Base-by-base conservation (phyloP, 2,329 filamentous ascomycete species). In the Endothia cerciana region DNA sequence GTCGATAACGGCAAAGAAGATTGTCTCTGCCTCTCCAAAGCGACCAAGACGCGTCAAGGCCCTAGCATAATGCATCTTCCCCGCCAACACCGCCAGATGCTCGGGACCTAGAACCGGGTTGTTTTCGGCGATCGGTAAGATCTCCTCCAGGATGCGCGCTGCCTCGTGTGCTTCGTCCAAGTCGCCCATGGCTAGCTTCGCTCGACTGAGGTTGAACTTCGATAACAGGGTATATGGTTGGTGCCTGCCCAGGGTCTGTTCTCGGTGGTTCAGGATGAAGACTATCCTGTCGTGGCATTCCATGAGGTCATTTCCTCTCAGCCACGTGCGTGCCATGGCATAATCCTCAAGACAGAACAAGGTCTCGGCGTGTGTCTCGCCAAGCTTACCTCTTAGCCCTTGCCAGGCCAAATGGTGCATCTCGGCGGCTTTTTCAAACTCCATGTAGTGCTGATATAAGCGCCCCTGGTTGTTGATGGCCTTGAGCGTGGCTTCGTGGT, bases 171-270 rank as follows among this genome's bases (percentile, higher is more conserved):
- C 36, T 13, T 58, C 56, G 1, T 67, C 64, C 19, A 60, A 45
- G 25, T 58, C 56, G 1, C 69, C 64, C 19, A 60, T 53, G 25
- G 59, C 64, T 13, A 62, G 63, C 51, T 62, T 55, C 7, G 67
- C 38, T 7, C 62, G 69, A 1, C 60, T 49, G 13, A 66, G 45
- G 30, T 68, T 56, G 19, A 55, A 55, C 15, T 60, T 68, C 13
- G 68, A 63, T 6, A 66, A 40, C 15, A 71, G 60, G 2, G 69
- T 69, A 40, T 65, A 70, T 1, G 67, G 68, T 2, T 69, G 65
- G 22, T 69, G 66, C 65, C 65, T 67, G 19, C 70, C 69, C 17
- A 67, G 60, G 6, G 58, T 33, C 43, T 65, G 36, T n/a, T 47
- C 56, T 4, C 71, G 65, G 17, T 67, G 64, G 15, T 65, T 59